Base-by-base conservation (phyloP, 306 rosid species). In the Prunus fruticosa region DNA sequence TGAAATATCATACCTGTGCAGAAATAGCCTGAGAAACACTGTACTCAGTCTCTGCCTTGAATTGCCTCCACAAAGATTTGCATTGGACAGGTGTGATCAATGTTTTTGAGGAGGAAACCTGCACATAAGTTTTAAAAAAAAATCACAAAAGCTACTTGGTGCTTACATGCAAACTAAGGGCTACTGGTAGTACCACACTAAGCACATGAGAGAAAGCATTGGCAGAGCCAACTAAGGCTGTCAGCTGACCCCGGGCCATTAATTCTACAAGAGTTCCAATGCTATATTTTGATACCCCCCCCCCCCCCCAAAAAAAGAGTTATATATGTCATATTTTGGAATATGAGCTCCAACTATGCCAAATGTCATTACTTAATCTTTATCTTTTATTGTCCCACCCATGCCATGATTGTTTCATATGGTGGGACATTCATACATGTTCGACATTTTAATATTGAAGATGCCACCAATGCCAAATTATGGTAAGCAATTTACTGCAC, bases 61-160 rank as follows among this genome's bases (percentile, higher is more conserved):
- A 96, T 81, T 96, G 99, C 87, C 97, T 86, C 99, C 99, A 96
- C 90, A 96, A 57, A 72, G 96, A 85, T 80, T 88, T 96, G 88
- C 99, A 96, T 81, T 96, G 98, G 76, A 96, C 99, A 32, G 99
- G 99, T 51, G 98, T 86, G 82, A 96, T 85, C 88, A 96, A 76
- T 30, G 98, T 96, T 81, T 87, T 87, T 50, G 91, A 54, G 56
- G 93, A 64, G 30, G 96, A 84, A 80, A 96, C 88, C 99, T 96
- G 84, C 68, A 87, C 10, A 46, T 2, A 22, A 72, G 56, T 8
- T 38, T 5, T 11, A 53, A 22, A 50, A 76, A 79, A 22, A 9
- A 12, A 38, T 62, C 76, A 50, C 66, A 73, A 64, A 56, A 74
- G 58, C 57, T 12, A 27, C 63, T 61, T 76, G 75, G 69, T 23